Evolutionary conservation across 805 yeast species (phyloP).

Genomic region (Crinitomyces ghanaensis): DNA sequence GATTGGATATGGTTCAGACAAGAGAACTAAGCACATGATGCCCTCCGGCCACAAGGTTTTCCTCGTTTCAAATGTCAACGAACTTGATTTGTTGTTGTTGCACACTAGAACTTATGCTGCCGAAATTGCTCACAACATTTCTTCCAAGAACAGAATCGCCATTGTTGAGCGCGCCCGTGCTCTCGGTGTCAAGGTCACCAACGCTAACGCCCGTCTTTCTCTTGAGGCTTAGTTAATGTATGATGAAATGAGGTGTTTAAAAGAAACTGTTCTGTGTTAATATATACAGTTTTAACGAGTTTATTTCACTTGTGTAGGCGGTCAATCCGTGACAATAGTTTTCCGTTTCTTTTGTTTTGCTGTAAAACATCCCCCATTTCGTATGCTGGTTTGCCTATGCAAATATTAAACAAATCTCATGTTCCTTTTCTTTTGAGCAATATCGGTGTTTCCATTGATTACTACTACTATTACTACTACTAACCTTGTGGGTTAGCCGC

Average conservation of each 20-base stretch:
- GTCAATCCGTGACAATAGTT: too few relatives aligned
- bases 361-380: too few relatives aligned
- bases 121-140: conserved; percentile 98
- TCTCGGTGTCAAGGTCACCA: conserved; percentile 97
- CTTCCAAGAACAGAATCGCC: conserved; percentile 96
- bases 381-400: too few relatives aligned
- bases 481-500: too few relatives aligned
- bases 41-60: conserved; percentile 98
- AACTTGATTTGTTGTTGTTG: conserved; percentile 88
- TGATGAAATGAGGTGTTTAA: background rate
- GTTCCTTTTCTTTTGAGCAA: too few relatives aligned
- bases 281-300: too few relatives aligned
- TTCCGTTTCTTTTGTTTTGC: too few relatives aligned
- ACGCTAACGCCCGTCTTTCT: conserved; percentile 97
- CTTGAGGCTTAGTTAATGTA: conserved; percentile 70
- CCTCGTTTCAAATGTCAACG: conserved; percentile 85
- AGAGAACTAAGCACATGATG: conserved; percentile 88
- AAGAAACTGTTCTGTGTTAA: too few relatives aligned
- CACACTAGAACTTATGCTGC: conserved; percentile 99
- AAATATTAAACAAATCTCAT: too few relatives aligned
- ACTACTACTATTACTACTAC: too few relatives aligned
- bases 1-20: conserved; percentile 99
- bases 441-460: too few relatives aligned
- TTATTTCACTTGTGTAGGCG: too few relatives aligned
- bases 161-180: conserved; percentile 96